A percentile compares a stretch with the other conserved stretches of the same genome.
phyloP scores from a whole-genome alignment of 805 yeast genomes.

The Cyberlindnera suaveolens region DNA sequence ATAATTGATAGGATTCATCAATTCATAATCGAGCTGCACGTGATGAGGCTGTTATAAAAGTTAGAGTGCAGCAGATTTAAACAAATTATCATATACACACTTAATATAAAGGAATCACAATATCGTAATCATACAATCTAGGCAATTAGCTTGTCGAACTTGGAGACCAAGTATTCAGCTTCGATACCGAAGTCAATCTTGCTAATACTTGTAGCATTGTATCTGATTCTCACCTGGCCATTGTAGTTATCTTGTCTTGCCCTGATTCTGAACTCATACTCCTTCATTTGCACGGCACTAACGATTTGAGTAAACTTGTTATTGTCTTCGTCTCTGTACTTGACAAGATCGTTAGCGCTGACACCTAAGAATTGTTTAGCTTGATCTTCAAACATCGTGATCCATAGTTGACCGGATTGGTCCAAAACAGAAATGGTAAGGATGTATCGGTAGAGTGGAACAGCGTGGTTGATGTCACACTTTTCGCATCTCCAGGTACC shows the following conservation, averaged over 20 bases:
- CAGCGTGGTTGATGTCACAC: slow-evolving; percentile 64
- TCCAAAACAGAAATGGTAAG: slow-evolving; percentile 75
- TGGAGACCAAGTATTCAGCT: slow-evolving; percentile 45
- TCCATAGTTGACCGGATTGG: slow-evolving; percentile 77
- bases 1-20: too few species aligned
- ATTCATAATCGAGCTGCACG: too few species aligned
- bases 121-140: slow-evolving; percentile 3
- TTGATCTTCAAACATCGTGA: slow-evolving; percentile 80
- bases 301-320: slow-evolving; percentile 39
- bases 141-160: slow-evolving; percentile 20
- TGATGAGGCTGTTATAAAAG: too few species aligned
- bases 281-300: slow-evolving; percentile 52
- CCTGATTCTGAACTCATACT: slow-evolving; percentile 67
- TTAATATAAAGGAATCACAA: neutral
- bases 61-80: neutral
- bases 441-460: slow-evolving; percentile 76
- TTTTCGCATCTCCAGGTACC: slow-evolving; percentile 92
- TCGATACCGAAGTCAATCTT: slow-evolving; percentile 54
- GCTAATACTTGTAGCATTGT: slow-evolving; percentile 51
- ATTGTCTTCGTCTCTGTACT: slow-evolving; percentile 40
- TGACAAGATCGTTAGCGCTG: slow-evolving; percentile 51
- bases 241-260: slow-evolving; percentile 83
- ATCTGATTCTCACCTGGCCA: slow-evolving; percentile 70
- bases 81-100: neutral
- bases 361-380: slow-evolving; percentile 64